Evolutionary conservation across 805 yeast genomes (phyloP).

Genomic region (Ogataea pignaliae): DNA sequence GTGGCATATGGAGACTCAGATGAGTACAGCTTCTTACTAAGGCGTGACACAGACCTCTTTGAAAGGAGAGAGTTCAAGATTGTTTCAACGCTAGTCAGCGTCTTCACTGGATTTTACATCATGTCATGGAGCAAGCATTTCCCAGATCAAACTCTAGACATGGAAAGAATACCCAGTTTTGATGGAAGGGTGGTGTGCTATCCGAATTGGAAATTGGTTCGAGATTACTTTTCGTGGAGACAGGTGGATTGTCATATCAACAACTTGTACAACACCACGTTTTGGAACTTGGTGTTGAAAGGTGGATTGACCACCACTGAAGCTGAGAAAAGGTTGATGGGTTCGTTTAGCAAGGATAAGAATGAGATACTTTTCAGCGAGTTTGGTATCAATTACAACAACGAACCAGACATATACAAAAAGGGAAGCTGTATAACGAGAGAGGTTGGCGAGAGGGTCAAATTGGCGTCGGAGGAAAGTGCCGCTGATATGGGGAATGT

Average conservation of each 20-base stretch:
- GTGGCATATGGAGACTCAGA: conserved; percentile 94
- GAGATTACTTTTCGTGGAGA: conserved; percentile 91
- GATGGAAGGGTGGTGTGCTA: conserved; percentile 89
- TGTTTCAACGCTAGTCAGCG: conserved; percentile 74
- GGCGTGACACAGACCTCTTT: conserved; percentile 59
- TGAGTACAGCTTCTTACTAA: conserved; percentile 81
- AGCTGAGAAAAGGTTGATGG: conserved; percentile 72
- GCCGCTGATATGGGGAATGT: neutral
- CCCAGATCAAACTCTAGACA: conserved; percentile 37
- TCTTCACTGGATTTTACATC: conserved; percentile 74
- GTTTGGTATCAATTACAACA: conserved; percentile 84
- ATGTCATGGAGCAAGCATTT: conserved; percentile 61
- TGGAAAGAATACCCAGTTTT: conserved; percentile 69
- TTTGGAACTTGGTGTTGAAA: conserved; percentile 76
- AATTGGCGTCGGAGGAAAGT: neutral
- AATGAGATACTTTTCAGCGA: conserved; percentile 78
- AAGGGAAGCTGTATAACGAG: conserved; percentile 72
- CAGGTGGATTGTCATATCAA: conserved; percentile 96
- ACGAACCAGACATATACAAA: conserved; percentile 81
- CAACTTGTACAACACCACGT: conserved; percentile 86
- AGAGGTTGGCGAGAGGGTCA: conserved; percentile 29
- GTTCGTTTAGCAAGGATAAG: conserved; percentile 79
- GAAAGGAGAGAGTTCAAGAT: conserved; percentile 83
- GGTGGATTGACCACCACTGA: conserved; percentile 72
- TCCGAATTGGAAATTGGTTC: conserved; percentile 55